These are phyloP conservation scores for Yamadazyma paraphyllophila DNA, from an alignment of 805 yeast genomes.

Conservation along the genomic window DNA sequence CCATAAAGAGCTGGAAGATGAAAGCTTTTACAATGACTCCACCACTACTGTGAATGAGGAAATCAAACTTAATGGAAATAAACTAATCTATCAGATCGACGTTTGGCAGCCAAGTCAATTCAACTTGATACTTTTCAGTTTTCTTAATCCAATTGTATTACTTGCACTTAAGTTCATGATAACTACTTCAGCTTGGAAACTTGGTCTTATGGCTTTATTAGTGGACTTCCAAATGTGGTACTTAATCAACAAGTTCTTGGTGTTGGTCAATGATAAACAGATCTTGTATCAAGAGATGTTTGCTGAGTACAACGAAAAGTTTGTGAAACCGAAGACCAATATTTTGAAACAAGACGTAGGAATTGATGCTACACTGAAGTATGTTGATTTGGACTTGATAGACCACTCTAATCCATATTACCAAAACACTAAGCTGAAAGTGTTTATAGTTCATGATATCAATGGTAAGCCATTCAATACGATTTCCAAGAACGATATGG, in stretches of 20 bases:
- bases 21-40: conserved; percentile 21
- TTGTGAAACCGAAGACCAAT: conserved; percentile 56
- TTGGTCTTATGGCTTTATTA: conserved; percentile 21
- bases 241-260: conserved; percentile 46
- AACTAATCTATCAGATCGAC: conserved; percentile 51
- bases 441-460: conserved; percentile 53
- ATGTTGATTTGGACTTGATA: conserved; percentile 14
- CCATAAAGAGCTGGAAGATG: conserved; percentile 10
- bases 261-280: conserved; percentile 55
- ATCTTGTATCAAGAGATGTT: conserved; percentile 58
- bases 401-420: conserved; percentile 25
- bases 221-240: conserved; percentile 34
- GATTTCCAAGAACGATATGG: conserved; percentile 9
- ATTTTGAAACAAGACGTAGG: conserved; percentile 56
- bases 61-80: conserved; percentile 18
- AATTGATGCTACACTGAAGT: conserved; percentile 52
- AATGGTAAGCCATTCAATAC: conserved; percentile 32
- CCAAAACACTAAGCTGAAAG: conserved; percentile 32
- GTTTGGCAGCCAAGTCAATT: conserved; percentile 71
- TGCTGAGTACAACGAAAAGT: conserved; percentile 62
- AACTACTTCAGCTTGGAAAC: conserved; percentile 27
- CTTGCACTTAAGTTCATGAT: conserved; percentile 37
- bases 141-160: conserved; percentile 60
- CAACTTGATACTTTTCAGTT: conserved; percentile 46
- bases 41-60: conserved; percentile 19